These are phyloP conservation scores for Amanita pallidorosea DNA, from an alignment of 768 basidiomycete genomes.

Conservation along the genomic window DNA sequence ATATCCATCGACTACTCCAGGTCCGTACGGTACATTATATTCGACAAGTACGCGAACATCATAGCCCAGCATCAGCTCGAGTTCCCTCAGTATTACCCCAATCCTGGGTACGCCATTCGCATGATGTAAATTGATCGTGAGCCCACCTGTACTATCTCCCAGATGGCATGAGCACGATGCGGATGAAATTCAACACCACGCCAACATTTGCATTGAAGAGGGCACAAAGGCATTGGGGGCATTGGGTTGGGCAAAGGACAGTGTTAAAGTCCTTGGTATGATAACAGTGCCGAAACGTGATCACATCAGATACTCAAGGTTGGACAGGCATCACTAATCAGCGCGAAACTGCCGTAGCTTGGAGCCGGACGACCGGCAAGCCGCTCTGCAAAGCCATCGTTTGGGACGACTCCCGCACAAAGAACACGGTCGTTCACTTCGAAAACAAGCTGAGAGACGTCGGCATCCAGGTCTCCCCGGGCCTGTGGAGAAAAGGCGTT, in stretches of 20 bases:
- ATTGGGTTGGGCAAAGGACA: constrained; percentile 66
- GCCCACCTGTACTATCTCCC: constrained; percentile 2
- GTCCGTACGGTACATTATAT: constrained; percentile 86
- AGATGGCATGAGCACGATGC: constrained; percentile 98
- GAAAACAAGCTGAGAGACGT: constrained; percentile 58
- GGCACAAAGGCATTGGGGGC: constrained; percentile 62
- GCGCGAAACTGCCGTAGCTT: constrained; percentile 89
- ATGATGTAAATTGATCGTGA: background rate
- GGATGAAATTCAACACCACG: constrained; percentile 65
- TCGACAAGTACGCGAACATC: constrained; percentile 80
- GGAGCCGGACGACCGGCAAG: constrained; percentile 86
- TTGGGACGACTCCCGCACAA: constrained; percentile 94
- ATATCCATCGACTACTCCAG: constrained; percentile 24
- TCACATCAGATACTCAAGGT: constrained; percentile 9
- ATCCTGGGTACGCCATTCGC: constrained; percentile 55
- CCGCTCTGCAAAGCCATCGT: constrained; percentile 86
- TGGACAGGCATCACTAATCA: constrained; percentile 86
- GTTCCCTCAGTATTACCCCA: constrained; percentile 88
- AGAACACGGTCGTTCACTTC: constrained; percentile 72
- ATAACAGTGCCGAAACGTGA: constrained; percentile 10
- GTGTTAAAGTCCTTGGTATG: constrained; percentile 88
- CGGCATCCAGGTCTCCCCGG: constrained; percentile 64
- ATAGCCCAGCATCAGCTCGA: constrained; percentile 85
- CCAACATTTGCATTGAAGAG: constrained; percentile 64
- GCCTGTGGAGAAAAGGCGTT: constrained; percentile 58